Conservation (phyloP, 192 early-diverging fungal genomes). For the Coemansia reversa region DNA sequence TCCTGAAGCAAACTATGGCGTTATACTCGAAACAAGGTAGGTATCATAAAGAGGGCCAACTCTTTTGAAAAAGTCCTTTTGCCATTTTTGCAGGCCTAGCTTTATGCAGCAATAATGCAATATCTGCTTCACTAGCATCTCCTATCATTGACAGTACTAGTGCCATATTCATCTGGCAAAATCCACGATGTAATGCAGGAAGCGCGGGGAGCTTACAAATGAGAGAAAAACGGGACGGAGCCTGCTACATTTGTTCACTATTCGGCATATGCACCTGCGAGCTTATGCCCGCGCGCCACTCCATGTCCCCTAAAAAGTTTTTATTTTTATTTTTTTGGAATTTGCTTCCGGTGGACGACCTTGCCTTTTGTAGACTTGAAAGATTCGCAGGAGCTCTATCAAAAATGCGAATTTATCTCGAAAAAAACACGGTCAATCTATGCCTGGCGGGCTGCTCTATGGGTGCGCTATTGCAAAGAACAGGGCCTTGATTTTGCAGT, state of each 20-base stretch:
- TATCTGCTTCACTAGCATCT: not conserved
- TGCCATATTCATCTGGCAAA: too few species aligned
- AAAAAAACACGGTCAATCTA: slow-evolving; percentile 56
- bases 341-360: too few species aligned
- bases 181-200: too few species aligned
- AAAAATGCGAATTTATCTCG: slow-evolving; percentile 49
- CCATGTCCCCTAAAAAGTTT: too few species aligned
- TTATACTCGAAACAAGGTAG: slow-evolving; percentile 49
- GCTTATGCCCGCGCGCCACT: too few species aligned
- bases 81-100: not conserved
- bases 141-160: not conserved
- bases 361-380: slow-evolving; percentile 44
- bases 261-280: too few species aligned
- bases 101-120: too few species aligned
- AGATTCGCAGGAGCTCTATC: slow-evolving; percentile 52
- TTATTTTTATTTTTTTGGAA: too few species aligned
- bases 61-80: not conserved
- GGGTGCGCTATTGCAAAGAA: slow-evolving; percentile 54
- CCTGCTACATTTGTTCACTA: too few species aligned
- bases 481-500: slow-evolving; percentile 29
- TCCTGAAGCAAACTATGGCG: slow-evolving; percentile 19
- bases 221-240: too few species aligned
- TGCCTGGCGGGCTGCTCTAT: slow-evolving; percentile 48
- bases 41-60: not conserved
- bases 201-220: too few species aligned